A percentile compares a stretch with the other conserved stretches of the same genome.
These are phyloP conservation scores for Petunia secreta DNA, from an alignment of 257 asterid species.

Conservation along the genomic window DNA sequence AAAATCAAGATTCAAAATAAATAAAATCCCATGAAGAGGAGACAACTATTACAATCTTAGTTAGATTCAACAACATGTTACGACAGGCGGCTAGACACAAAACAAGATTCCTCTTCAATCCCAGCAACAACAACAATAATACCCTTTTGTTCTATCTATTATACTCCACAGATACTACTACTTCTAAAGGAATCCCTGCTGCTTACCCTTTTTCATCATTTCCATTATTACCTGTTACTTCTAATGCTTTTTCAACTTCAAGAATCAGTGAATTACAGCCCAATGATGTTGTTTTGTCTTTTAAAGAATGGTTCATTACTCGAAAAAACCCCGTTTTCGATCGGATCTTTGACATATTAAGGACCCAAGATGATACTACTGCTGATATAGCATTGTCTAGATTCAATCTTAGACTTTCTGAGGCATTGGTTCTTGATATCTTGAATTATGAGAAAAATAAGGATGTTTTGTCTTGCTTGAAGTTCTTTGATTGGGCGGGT, in stretches of 20 bases:
- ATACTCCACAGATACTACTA: constrained; percentile 9
- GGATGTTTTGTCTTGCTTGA: constrained; percentile 69
- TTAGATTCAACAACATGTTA: not conserved
- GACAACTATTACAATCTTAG: not conserved
- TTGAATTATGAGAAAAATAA: constrained; percentile 50
- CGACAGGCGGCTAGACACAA: not conserved
- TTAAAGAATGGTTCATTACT: constrained; percentile 73
- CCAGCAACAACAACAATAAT: not conserved
- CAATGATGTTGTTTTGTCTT: constrained; percentile 41
- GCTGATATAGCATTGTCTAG: constrained; percentile 51
- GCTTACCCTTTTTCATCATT: constrained; percentile 3
- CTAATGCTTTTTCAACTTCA: constrained; percentile 12
- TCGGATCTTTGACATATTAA: constrained; percentile 58
- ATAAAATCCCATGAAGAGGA: not conserved
- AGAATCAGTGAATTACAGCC: constrained; percentile 17
- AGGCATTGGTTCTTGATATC: constrained; percentile 57
- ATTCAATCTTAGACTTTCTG: constrained; percentile 56
- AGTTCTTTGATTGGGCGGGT: constrained; percentile 96
- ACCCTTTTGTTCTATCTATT: constrained; percentile 17
- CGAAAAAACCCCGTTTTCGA: constrained; percentile 54
- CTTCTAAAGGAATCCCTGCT: not conserved
- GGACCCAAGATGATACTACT: constrained; percentile 49
- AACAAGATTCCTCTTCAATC: not conserved
- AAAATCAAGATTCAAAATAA: too few relatives aligned
- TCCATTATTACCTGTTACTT: not conserved